A percentile compares a stretch with the other conserved stretches of the same genome.
phyloP scores from a whole-genome alignment of 2,329 filamentous ascomycete genomes.

The Phyllachora maydis region DNA sequence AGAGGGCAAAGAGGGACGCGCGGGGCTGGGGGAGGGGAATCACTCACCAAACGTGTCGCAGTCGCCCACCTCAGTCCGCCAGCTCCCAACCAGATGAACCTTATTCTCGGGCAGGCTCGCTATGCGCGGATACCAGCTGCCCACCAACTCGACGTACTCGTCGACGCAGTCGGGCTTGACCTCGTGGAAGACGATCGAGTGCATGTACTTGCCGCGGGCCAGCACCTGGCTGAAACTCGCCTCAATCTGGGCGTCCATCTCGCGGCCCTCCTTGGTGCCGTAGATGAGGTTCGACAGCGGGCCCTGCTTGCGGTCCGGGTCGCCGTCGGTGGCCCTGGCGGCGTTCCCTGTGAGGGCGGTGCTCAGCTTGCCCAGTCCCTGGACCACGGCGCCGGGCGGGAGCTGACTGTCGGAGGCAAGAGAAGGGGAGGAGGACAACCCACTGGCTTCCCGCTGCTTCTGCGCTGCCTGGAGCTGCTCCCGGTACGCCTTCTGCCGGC shows the following conservation, averaged over 20 bases:
- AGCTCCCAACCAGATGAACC: conserved; percentile 91
- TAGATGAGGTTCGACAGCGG: conserved; percentile 81
- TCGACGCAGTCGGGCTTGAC: conserved; percentile 92
- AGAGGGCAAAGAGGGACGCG: too few species aligned
- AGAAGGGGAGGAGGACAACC: conserved; percentile 17
- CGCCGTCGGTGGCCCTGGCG: conserved; percentile 33
- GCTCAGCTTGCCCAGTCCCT: conserved; percentile 40
- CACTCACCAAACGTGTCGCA: conserved; percentile 81
- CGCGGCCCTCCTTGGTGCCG: conserved; percentile 84
- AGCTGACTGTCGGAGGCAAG: conserved; percentile 1
- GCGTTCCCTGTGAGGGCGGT: conserved; percentile 29
- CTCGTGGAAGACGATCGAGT: conserved; percentile 91
- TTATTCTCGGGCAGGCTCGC: conserved; percentile 72
- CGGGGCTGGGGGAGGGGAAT: background rate
- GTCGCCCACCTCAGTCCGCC: conserved; percentile 93
- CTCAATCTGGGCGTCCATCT: conserved; percentile 90
- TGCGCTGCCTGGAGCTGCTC: conserved; percentile 58
- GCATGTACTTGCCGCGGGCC: conserved; percentile 91
- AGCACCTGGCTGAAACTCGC: conserved; percentile 89
- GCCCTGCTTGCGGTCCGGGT: conserved; percentile 44
- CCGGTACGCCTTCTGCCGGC: conserved; percentile 72
- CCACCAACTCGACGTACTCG: conserved; percentile 79
- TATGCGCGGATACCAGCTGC: conserved; percentile 82
- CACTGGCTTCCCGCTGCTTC: conserved; percentile 76
- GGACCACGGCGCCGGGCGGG: conserved; percentile 1